These are phyloP conservation scores for Microthyrium microscopicum DNA, from an alignment of 2,329 filamentous ascomycete species.

Conservation along the genomic window DNA sequence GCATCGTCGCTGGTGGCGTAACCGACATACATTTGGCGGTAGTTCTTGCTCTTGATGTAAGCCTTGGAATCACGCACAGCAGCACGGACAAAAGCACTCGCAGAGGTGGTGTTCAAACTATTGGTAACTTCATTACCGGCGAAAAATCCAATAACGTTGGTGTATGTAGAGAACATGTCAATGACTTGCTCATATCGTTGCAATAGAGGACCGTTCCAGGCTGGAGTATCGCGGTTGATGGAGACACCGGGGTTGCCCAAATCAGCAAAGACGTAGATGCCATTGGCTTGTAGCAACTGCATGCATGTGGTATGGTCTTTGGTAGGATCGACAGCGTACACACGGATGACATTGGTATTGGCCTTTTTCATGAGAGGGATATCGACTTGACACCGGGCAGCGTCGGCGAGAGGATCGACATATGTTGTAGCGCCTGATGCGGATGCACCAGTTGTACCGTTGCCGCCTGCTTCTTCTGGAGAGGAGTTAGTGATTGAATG, in stretches of 20 bases:
- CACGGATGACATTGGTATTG: conserved; percentile 82
- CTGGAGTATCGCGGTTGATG: conserved; percentile 65
- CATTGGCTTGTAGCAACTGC: conserved; percentile 60
- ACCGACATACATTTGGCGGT: conserved; percentile 71
- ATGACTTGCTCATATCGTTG: conserved; percentile 69
- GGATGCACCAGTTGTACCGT: conserved; percentile 31
- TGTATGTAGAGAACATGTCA: conserved; percentile 65
- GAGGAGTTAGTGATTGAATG: conserved; percentile 12
- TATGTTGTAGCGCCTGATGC: conserved; percentile 45
- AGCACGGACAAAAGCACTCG: conserved; percentile 92
- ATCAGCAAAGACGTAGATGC: conserved; percentile 93
- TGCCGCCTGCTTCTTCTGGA: conserved; percentile 36
- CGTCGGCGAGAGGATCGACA: conserved; percentile 67
- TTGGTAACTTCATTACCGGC: conserved; percentile 96
- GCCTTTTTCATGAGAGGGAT: conserved; percentile 65
- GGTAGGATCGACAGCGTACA: conserved; percentile 77
- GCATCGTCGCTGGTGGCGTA: conserved; percentile 93
- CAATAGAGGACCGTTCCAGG: conserved; percentile 67
- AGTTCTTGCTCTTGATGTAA: conserved; percentile 69
- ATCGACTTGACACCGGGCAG: conserved; percentile 60
- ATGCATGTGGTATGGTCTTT: conserved; percentile 72
- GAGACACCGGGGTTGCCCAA: conserved; percentile 65
- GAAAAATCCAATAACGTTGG: conserved; percentile 93
- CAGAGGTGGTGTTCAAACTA: conserved; percentile 69
- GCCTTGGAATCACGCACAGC: conserved; percentile 91